Base-by-base conservation (phyloP, 2,329 filamentous ascomycete genomes). In the Remersonia thermophila region DNA sequence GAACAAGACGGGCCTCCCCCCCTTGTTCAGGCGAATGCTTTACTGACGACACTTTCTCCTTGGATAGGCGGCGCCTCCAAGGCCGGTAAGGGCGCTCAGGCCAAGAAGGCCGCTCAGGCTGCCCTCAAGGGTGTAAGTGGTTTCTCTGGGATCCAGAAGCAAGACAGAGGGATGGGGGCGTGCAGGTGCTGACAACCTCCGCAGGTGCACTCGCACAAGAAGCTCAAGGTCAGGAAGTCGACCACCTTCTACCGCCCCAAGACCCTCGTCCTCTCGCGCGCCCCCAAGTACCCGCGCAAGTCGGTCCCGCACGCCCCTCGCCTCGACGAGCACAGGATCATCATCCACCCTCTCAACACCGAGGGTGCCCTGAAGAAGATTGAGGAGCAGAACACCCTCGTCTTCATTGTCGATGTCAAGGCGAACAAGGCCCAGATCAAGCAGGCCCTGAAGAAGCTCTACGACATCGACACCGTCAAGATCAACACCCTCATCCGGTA, bases 291-390 rank as follows among this genome's bases (percentile, higher is more conserved):
- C 77, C 87, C 84, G 53, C 86, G 89, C 73, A 93, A 91, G 76
- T 87, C 85, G 52, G 77, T 98, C 62, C 80, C 83, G 57, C 81
- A 89, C 65, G 75, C 77, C 61, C 81, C 87, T 55, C 83, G 86
- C 56, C 83, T 98, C 58, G 91, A 98, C 70, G 83, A 89, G 71
- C 83, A 87, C 77, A 95, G 93, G 80, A 75, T 96, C 64, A 82
- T 98, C 65, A 73, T 96, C 61, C 85, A 95, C 79, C 91, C 91
- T 52, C 77, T 98, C 61, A 98, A 98, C 81, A 98, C 91, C 44
- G 91, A 98, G 82, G 91, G 82, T 60, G 91, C 93, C 59, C 96
- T 98, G 89, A 98, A 98, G 85, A 60, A 95, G 83, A 95, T 98
- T 56, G 91, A 98, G 77, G 91, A 98, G 82, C 87, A 98, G 80